Percentiles rank a stretch among this genome's conserved stretches.
Evolutionary conservation across 2,329 filamentous ascomycete species (phyloP).

Genomic region (Cytospora mali): DNA sequence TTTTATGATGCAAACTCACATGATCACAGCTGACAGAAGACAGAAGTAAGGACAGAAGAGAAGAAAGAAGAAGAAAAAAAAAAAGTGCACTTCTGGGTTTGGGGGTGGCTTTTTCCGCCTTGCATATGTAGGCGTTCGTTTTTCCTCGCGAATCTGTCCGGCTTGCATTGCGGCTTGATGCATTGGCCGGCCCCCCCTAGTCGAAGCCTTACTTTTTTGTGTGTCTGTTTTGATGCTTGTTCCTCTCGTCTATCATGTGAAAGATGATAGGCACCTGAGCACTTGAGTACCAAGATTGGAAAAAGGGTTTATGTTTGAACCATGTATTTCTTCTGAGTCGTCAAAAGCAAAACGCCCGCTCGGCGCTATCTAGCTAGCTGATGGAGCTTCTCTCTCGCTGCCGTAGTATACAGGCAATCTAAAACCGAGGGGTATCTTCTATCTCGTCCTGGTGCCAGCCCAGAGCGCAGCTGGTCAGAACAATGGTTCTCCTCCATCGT

Average conservation of each 20-base stretch:
- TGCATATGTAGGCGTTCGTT: not conserved
- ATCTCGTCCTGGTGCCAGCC: conserved; percentile 36
- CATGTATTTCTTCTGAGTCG: conserved; percentile 11
- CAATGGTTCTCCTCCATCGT: conserved; percentile 22
- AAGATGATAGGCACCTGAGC: not conserved
- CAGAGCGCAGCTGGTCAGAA: conserved; percentile 33
- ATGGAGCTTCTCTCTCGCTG: conserved; percentile 27
- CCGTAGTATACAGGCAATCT: conserved; percentile 34
- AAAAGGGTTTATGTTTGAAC: conserved; percentile 4
- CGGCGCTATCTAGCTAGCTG: conserved; percentile 33
- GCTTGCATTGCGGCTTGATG: no score
- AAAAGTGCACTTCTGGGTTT: not conserved
- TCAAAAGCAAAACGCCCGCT: conserved; percentile 25
- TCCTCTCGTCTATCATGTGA: not conserved
- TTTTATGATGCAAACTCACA: not conserved
- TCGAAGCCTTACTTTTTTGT: not conserved
- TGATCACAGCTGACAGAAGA: not conserved
- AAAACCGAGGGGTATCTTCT: conserved; percentile 39
- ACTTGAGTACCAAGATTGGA: not conserved
- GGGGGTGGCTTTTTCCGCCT: not conserved
- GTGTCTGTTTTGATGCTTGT: not conserved
- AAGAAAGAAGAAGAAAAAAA: not conserved
- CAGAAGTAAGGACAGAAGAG: no score
- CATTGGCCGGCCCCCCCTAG: not conserved
- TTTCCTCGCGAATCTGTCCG: not conserved